Percentiles rank a stretch among this genome's conserved stretches.
These are phyloP conservation scores for Trapa incisa DNA, from an alignment of 345 rosid genomes.

Conservation along the genomic window DNA sequence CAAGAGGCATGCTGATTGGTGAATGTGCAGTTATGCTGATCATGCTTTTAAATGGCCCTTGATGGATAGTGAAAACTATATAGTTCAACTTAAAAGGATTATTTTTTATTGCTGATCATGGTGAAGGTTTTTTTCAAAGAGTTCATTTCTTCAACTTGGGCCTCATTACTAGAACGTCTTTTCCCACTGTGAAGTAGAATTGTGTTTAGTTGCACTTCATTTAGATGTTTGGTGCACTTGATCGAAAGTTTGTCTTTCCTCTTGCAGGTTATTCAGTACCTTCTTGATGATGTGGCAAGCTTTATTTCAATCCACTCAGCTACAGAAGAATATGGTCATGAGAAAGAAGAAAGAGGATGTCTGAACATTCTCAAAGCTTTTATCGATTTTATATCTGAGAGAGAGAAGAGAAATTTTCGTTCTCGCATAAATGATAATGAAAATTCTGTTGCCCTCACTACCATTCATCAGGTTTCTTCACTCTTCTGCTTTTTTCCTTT, in stretches of 20 bases:
- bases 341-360: slow-evolving; percentile 42
- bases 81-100: background rate
- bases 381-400: slow-evolving; percentile 43
- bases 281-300: slow-evolving; percentile 74
- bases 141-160: background rate
- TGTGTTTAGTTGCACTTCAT: background rate
- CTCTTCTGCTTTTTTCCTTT: background rate
- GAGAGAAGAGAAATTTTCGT: slow-evolving; percentile 65
- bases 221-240: background rate
- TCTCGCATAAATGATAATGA: slow-evolving; percentile 58
- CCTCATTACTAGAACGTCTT: background rate
- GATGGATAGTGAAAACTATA: background rate
- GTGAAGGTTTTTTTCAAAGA: background rate
- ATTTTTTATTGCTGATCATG: background rate
- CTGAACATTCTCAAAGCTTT: slow-evolving; percentile 37
- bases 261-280: slow-evolving; percentile 75
- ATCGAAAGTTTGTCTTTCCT: slow-evolving; percentile 4
- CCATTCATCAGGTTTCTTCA: slow-evolving; percentile 79
- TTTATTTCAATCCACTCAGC: slow-evolving; percentile 44
- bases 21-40: background rate
- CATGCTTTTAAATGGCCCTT: background rate
- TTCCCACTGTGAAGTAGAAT: background rate
- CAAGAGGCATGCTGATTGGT: background rate
- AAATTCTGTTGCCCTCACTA: slow-evolving; percentile 80
- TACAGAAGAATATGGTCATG: slow-evolving; percentile 23